phyloP scores from a whole-genome alignment of 257 asterid genomes.

The Gentiana dahurica region DNA sequence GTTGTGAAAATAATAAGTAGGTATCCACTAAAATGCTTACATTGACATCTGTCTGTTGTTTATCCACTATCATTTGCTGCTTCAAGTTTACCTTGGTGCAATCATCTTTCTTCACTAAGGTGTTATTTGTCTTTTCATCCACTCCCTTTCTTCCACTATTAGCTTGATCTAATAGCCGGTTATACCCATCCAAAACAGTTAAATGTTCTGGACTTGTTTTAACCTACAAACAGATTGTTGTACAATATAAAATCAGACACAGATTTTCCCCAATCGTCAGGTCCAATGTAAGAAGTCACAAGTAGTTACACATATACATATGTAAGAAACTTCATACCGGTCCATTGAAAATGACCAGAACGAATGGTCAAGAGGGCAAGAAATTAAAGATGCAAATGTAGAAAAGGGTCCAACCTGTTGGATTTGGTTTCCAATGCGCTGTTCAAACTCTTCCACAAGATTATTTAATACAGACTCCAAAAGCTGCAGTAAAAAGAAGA shows the following conservation, averaged over 20 bases:
- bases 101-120: constrained; percentile 22
- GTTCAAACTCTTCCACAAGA: constrained; percentile 84
- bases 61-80: constrained; percentile 54
- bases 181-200: constrained; percentile 26
- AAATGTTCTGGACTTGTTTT: constrained; percentile 33
- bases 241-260: constrained; percentile 3
- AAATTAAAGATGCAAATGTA: neutral
- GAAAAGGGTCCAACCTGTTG: constrained; percentile 36
- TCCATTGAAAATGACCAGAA: neutral
- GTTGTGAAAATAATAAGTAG: neutral
- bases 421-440: constrained; percentile 49
- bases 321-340: neutral
- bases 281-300: neutral
- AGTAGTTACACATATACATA: neutral
- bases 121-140: constrained; percentile 32
- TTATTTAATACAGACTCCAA: constrained; percentile 80
- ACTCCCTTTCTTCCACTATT: constrained; percentile 36
- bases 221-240: constrained; percentile 22
- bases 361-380: neutral
- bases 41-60: constrained; percentile 64
- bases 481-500: constrained; percentile 46
- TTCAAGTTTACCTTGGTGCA: constrained; percentile 30
- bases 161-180: constrained; percentile 23
- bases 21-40: constrained; percentile 12
- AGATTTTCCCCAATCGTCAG: neutral